Percentiles rank a stretch among this genome's conserved stretches.
These are phyloP conservation scores for Theobroma grandiflorum DNA, from an alignment of 441 rosid genomes.

Conservation along the genomic window DNA sequence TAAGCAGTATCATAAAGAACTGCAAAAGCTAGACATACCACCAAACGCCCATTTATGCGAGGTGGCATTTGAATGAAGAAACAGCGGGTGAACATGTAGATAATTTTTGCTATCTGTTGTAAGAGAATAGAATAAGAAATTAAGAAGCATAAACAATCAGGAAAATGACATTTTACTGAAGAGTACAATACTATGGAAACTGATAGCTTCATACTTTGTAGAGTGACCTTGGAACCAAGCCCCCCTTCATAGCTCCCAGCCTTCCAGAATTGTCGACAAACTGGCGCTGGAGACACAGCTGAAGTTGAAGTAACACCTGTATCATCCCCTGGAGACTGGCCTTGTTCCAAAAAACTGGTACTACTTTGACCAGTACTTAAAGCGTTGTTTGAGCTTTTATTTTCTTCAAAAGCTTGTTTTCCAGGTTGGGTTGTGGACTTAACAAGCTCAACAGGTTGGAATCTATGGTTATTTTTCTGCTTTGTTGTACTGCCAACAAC, in stretches of 20 bases:
- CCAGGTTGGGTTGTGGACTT: constrained; percentile 37
- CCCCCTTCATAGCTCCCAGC: constrained; percentile 75
- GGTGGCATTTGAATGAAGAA: constrained; percentile 99
- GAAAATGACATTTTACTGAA: neutral
- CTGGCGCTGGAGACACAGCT: constrained; percentile 67
- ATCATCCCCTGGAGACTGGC: constrained; percentile 72
- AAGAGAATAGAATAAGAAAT: constrained; percentile 23
- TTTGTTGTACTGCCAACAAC: constrained; percentile 34
- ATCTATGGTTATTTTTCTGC: constrained; percentile 25
- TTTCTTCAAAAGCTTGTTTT: constrained; percentile 66
- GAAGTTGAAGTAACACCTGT: constrained; percentile 69
- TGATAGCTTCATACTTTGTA: constrained; percentile 62
- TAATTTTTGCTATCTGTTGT: constrained; percentile 71
- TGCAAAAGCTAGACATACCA: constrained; percentile 57
- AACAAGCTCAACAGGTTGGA: constrained; percentile 29
- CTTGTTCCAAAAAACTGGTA: constrained; percentile 76
- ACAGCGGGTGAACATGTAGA: constrained; percentile 96
- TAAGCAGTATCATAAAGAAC: neutral
- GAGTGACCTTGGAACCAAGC: constrained; percentile 52
- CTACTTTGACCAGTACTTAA: constrained; percentile 52
- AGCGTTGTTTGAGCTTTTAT: constrained; percentile 52
- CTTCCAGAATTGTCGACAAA: constrained; percentile 94
- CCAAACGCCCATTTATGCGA: constrained; percentile 99
- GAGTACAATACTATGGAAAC: constrained; percentile 9
- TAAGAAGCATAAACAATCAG: constrained; percentile 18